Conservation (phyloP, 2,329 filamentous ascomycete species). For the Orbilia oligospora region DNA sequence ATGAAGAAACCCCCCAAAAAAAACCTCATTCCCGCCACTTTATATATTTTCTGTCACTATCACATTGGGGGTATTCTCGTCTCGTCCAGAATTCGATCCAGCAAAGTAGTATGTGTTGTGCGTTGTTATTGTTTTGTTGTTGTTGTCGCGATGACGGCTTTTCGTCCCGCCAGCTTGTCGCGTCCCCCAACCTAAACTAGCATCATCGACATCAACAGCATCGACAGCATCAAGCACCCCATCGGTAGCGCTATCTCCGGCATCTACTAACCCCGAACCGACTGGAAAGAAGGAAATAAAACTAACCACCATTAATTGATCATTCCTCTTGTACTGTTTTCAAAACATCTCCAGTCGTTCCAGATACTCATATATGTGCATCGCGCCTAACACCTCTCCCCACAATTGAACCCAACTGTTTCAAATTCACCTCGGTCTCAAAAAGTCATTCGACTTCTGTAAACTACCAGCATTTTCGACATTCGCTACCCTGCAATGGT, state of each 20-base stretch:
- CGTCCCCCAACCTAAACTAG: conserved; percentile 40
- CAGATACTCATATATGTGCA: conserved; percentile 19
- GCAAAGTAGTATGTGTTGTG: conserved; percentile 22
- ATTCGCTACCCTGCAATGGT: conserved; percentile 40
- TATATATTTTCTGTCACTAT: not conserved
- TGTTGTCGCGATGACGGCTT: conserved; percentile 58
- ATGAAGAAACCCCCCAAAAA: not conserved
- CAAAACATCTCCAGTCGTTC: conserved; percentile 1
- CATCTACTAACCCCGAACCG: not conserved
- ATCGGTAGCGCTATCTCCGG: conserved; percentile 24
- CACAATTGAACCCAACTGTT: conserved; percentile 1
- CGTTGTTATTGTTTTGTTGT: conserved; percentile 60
- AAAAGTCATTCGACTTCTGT: not conserved
- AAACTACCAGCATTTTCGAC: not conserved
- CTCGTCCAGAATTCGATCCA: not conserved
- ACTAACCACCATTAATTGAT: not conserved
- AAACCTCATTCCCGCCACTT: not conserved
- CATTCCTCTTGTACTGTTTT: not conserved
- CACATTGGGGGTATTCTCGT: not conserved
- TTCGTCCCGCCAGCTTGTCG: conserved; percentile 47
- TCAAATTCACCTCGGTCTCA: not conserved
- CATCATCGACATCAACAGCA: conserved; percentile 46
- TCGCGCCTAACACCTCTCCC: conserved; percentile 23
- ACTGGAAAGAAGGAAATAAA: not conserved
- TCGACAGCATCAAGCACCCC: conserved; percentile 12